phyloP scores from a whole-genome alignment of 2,329 filamentous ascomycete genomes.

The Fusarium austroafricanum region DNA sequence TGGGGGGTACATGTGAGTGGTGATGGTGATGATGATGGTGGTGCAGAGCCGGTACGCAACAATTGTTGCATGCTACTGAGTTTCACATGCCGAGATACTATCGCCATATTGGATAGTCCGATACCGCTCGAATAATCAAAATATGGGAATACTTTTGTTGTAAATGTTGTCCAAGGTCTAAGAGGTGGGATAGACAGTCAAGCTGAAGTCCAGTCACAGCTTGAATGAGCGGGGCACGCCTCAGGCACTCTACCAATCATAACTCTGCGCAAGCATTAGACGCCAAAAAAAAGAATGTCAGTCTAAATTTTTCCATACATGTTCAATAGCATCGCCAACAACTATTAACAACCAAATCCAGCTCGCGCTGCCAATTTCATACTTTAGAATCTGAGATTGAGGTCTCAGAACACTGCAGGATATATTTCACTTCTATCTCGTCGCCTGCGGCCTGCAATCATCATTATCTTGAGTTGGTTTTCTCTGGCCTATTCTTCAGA shows the following conservation, averaged over 20 bases:
- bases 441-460: neutral
- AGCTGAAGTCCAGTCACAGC: conserved; percentile 31
- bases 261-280: conserved; percentile 13
- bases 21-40: neutral
- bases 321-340: conserved; percentile 28
- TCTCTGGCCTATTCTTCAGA: conserved; percentile 4
- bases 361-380: neutral
- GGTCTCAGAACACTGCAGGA: too few relatives aligned
- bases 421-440: neutral
- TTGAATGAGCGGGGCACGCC: neutral
- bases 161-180: neutral
- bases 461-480: neutral
- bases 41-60: conserved; percentile 7
- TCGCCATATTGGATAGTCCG: neutral
- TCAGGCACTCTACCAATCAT: conserved; percentile 34
- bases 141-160: neutral
- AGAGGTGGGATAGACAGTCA: neutral
- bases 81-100: conserved; percentile 16
- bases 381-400: neutral
- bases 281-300: conserved; percentile 36
- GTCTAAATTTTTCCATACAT: conserved; percentile 32
- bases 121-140: neutral
- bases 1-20: neutral
- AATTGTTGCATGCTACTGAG: conserved; percentile 15
- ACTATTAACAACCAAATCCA: conserved; percentile 18